phyloP scores from a whole-genome alignment of 176 grass and related monocot species.

The Oryza longistaminata region DNA sequence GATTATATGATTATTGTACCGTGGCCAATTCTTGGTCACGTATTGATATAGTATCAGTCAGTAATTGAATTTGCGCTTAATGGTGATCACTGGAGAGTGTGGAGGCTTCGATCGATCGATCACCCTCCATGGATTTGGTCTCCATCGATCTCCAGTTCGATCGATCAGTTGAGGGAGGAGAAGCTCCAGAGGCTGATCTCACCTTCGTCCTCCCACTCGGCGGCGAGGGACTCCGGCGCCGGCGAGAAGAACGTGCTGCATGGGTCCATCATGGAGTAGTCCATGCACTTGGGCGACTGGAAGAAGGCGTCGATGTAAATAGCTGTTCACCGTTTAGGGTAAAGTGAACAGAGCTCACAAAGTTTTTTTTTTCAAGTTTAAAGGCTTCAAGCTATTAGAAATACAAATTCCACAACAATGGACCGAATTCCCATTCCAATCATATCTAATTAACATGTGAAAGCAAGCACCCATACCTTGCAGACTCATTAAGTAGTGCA shows the following conservation, averaged over 20 bases:
- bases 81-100: constrained; percentile 2
- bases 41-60: constrained; percentile 33
- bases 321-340: not conserved
- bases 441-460: constrained; percentile 20
- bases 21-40: constrained; percentile 44
- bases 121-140: not conserved
- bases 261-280: constrained; percentile 68
- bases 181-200: constrained; percentile 90
- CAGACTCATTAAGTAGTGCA: constrained; percentile 84
- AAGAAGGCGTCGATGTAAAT: constrained; percentile 87
- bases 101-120: not conserved
- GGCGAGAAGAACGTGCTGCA: constrained; percentile 62
- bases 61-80: constrained; percentile 26
- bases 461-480: constrained; percentile 55
- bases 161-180: constrained; percentile 54
- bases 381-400: not conserved
- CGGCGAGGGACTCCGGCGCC: constrained; percentile 33
- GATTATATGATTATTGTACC: constrained; percentile 35
- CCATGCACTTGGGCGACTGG: constrained; percentile 93
- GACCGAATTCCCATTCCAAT: not conserved
- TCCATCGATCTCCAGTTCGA: not conserved
- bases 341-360: not conserved
- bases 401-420: constrained; percentile 19
- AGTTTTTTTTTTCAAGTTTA: not conserved
- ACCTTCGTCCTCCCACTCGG: constrained; percentile 80